Conservation (phyloP, 257 asterid species). For the Gynochthodes officinalis region DNA sequence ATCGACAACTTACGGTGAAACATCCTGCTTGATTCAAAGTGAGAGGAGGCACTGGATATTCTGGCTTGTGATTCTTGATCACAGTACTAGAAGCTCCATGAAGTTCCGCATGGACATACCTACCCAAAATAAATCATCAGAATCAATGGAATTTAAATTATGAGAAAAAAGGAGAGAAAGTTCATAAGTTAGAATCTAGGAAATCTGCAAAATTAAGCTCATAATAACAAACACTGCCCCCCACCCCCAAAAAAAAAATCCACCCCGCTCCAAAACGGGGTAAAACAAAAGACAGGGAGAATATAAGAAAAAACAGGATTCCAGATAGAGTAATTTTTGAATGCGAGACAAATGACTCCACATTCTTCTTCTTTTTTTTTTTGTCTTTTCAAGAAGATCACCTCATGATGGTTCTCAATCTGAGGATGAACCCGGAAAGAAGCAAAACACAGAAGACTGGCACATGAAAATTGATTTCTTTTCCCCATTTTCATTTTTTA, state of each 20-base stretch:
- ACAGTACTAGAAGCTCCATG: constrained; percentile 99
- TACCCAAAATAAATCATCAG: constrained; percentile 34
- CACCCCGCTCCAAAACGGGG: too few species aligned
- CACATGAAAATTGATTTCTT: too few species aligned
- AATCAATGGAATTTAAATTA: constrained; percentile 9
- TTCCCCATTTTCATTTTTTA: too few species aligned
- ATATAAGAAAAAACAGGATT: too few species aligned
- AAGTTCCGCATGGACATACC: constrained; percentile 97
- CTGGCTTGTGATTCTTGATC: constrained; percentile 96
- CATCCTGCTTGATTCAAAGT: constrained; percentile 96
- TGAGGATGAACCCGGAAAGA: background rate
- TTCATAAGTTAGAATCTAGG: background rate
- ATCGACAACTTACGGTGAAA: constrained; percentile 67
- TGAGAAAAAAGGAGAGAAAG: constrained; percentile 1
- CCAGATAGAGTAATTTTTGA: too few species aligned
- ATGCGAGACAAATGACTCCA: background rate
- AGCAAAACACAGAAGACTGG: too few species aligned
- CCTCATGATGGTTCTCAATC: background rate
- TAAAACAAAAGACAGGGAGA: too few species aligned
- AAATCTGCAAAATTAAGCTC: too few species aligned
- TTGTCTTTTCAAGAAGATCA: too few species aligned
- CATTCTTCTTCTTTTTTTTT: background rate
- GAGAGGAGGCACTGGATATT: constrained; percentile 83
- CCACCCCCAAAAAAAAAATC: background rate
- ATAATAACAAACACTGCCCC: too few species aligned